Evolutionary conservation across 768 basidiomycete genomes (phyloP).

Genomic region (Pulveroboletus sp.): DNA sequence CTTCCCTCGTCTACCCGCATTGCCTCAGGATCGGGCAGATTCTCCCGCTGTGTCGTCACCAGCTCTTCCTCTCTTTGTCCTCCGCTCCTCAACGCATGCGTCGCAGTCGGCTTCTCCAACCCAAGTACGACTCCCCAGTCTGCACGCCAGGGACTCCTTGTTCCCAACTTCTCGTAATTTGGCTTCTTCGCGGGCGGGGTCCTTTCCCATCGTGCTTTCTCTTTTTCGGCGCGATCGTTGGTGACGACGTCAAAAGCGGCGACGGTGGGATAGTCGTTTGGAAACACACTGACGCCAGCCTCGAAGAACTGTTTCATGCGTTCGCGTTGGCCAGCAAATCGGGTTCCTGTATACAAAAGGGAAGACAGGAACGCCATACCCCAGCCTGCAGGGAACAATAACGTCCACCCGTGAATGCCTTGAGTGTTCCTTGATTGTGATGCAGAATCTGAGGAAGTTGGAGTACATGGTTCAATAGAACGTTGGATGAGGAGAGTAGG

Average conservation of each 20-base stretch:
- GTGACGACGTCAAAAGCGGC: constrained; percentile 50
- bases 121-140: constrained; percentile 77
- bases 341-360: constrained; percentile 75
- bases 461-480: constrained; percentile 45
- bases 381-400: constrained; percentile 87
- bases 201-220: constrained; percentile 61
- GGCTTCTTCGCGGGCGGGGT: constrained; percentile 86
- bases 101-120: constrained; percentile 24
- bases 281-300: constrained; percentile 69
- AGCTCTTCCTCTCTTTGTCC: constrained; percentile 33
- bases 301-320: constrained; percentile 79
- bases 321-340: constrained; percentile 83
- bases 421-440: constrained; percentile 28
- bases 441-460: constrained; percentile 12
- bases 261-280: constrained; percentile 71
- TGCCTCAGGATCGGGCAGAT: constrained; percentile 7
- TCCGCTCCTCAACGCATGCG: background rate
- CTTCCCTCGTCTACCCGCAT: constrained; percentile 7
- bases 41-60: constrained; percentile 57
- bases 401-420: constrained; percentile 78
- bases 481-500: constrained; percentile 82
- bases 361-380: constrained; percentile 85
- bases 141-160: constrained; percentile 66
- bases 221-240: constrained; percentile 45
- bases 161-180: constrained; percentile 62